Base-by-base conservation (phyloP, 208 protist genomes). In the Trypanosoma vivax region DNA sequence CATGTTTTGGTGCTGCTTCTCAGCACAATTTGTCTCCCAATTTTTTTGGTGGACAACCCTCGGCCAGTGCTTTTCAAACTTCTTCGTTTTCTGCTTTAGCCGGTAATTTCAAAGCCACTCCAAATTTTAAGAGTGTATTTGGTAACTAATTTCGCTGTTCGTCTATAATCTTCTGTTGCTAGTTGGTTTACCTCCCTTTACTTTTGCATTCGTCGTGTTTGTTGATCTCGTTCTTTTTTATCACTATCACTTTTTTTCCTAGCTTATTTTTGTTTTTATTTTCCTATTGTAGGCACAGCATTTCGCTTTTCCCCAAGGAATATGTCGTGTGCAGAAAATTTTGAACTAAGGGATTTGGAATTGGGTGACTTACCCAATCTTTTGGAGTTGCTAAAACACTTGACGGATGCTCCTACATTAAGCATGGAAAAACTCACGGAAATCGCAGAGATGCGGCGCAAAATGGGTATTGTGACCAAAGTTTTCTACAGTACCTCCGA, bases 401-500 rank as follows among this genome's bases (percentile, higher is more conserved):
- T 84, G 6, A 79, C 71, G 16, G 49, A 72, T 1, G 63, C 50
- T 3, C 34, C 53, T 23, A n/a, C 21, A 16, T 6, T 84, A 11
- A 38, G 39, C 23, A 38, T 45, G 11, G 48, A 27, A 10, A 24
- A 49, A n/a, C 31, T 72, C 5, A 30, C 23, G 2, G 18, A 16
- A 16, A 68, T 84, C 21, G 60, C 67, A 16, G 34, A 57, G 0
- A 31, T 34, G n/a, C 71, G 76, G 28, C 29, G 24, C 37, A 41
- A 53, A 21, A 46, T 52, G 0, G 71, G 71, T 10, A 76, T 84
- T 18, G 47, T 79, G 7, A 93, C 86, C 2, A 70, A 68, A 21
- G 83, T 94, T 5, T 72, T 72, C 11, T 51, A 72, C 1, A 66
- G 83, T 25, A 43, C 31, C 14, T 40, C 57, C 21, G 70, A 68